phyloP scores from a whole-genome alignment of 805 yeast genomes.

The Barnettozyma botsteinii region DNA sequence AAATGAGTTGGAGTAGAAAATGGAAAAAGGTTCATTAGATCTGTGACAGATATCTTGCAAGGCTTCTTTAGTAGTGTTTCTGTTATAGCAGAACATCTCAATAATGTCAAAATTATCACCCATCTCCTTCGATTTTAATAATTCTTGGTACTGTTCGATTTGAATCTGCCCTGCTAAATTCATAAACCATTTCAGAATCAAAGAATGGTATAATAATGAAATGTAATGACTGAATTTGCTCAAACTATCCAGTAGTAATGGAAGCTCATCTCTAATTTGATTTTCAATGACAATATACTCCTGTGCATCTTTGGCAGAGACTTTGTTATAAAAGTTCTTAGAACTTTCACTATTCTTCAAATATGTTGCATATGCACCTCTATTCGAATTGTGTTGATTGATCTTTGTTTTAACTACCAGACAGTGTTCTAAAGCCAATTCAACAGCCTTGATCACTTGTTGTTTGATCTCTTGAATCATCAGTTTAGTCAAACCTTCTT shows the following conservation, averaged over 20 bases:
- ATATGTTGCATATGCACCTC: conserved; percentile 29
- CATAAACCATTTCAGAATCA: conserved; percentile 27
- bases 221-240: conserved; percentile 14
- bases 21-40: conserved; percentile 2
- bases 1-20: background rate
- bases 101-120: conserved; percentile 34
- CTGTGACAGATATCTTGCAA: conserved; percentile 25
- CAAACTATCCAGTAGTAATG: conserved; percentile 20
- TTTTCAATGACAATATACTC: conserved; percentile 20
- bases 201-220: conserved; percentile 21
- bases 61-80: conserved; percentile 26
- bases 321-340: conserved; percentile 3
- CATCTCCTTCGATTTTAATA: conserved; percentile 11
- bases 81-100: conserved; percentile 28
- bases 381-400: conserved; percentile 27
- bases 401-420: conserved; percentile 22
- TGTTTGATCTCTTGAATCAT: conserved; percentile 24
- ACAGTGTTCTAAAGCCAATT: conserved; percentile 22
- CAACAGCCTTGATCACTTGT: conserved; percentile 27
- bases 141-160: conserved; percentile 23
- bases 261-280: conserved; percentile 28
- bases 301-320: conserved; percentile 14
- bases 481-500: conserved; percentile 26
- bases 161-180: conserved; percentile 27
- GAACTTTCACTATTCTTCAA: conserved; percentile 9